These are phyloP conservation scores for rapeseed (Brassica napus) DNA, from an alignment of 345 rosid species.

Conservation along the genomic window Da-Ae NC_063451.1:942501-943000, in stretches of 20 bases:
- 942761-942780: conserved; percentile 39
- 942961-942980: not conserved
- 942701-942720: conserved; percentile 76
- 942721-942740: conserved; percentile 64
- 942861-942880: not conserved
- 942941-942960: not conserved
- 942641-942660: conserved; percentile 1
- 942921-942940: not conserved
- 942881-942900: conserved; percentile 20
- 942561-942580: conserved; percentile 64
- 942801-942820: conserved; percentile 68
- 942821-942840: conserved; percentile 87
- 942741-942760: conserved; percentile 63
- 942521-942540: conserved; percentile 81
- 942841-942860: conserved; percentile 64
- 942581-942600: conserved; percentile 88
- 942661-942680: conserved; percentile 5
- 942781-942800: conserved; percentile 57
- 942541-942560: conserved; percentile 95
- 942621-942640: not conserved
- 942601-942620: conserved; percentile 69
- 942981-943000: conserved; percentile 63
- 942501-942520: conserved; percentile 82
- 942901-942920: conserved; percentile 6
- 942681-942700: conserved; percentile 25